Conservation (phyloP, 2,329 filamentous ascomycete genomes). For the Trichoderma sp. region DNA sequence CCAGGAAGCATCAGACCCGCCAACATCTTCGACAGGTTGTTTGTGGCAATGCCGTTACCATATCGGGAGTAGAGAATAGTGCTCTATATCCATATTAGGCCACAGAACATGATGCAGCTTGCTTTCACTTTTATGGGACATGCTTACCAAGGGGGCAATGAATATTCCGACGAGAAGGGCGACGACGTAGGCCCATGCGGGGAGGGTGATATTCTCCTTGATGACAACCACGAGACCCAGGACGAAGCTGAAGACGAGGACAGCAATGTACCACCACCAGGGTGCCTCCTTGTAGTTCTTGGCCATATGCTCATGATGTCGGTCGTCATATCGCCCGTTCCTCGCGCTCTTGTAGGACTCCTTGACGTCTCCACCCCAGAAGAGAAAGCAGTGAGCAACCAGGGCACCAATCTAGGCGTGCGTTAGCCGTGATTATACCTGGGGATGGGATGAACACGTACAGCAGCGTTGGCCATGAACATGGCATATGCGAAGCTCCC, state of each 20-base stretch:
- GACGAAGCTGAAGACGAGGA: constrained; percentile 40
- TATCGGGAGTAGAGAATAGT: constrained; percentile 55
- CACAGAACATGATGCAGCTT: background rate
- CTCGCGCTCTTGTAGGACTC: constrained; percentile 46
- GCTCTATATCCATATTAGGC: constrained; percentile 43
- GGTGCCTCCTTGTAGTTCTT: constrained; percentile 54
- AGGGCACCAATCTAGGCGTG: constrained; percentile 55
- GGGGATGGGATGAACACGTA: constrained; percentile 38
- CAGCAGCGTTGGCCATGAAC: constrained; percentile 60
- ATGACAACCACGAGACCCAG: constrained; percentile 41
- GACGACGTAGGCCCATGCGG: constrained; percentile 43
- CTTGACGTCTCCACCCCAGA: constrained; percentile 58
- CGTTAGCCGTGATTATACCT: background rate
- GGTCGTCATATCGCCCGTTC: constrained; percentile 49
- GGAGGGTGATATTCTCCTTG: constrained; percentile 43
- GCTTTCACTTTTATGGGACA: background rate
- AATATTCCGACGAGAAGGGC: constrained; percentile 40
- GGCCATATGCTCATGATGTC: constrained; percentile 55
- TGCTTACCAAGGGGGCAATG: constrained; percentile 53
- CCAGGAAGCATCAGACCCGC: constrained; percentile 55
- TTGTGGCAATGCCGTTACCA: constrained; percentile 61
- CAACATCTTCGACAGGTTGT: constrained; percentile 61
- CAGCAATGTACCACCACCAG: constrained; percentile 42
- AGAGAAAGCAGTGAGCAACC: constrained; percentile 54
- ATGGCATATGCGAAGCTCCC: constrained; percentile 56